Conservation (phyloP, 352 stramenopile species). For the Phytophthora litchii region DNA sequence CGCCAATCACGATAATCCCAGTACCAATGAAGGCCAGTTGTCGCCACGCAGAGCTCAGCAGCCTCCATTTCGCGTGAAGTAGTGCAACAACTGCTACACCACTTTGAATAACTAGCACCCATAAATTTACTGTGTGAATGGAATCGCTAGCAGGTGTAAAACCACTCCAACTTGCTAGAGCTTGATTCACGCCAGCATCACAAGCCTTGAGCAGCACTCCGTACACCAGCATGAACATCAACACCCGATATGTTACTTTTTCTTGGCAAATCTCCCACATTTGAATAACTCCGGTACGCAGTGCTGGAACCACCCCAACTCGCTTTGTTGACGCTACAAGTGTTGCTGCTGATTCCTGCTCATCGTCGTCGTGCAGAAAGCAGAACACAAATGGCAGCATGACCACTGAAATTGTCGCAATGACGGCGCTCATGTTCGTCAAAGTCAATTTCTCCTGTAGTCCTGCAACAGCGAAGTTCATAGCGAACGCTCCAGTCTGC, state of each 20-base stretch:
- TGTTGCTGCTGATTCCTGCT: constrained; percentile 14
- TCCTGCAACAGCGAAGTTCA: constrained; percentile 35
- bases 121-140: constrained; percentile 7
- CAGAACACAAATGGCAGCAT: constrained; percentile 39
- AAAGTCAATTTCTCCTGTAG: constrained; percentile 29
- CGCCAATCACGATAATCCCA: constrained; percentile 35
- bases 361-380: constrained; percentile 49
- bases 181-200: constrained; percentile 40
- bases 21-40: constrained; percentile 36
- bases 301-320: constrained; percentile 19
- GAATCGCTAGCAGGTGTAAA: constrained; percentile 21
- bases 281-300: constrained; percentile 38
- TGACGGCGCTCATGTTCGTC: constrained; percentile 6
- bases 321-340: constrained; percentile 30
- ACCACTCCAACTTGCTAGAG: constrained; percentile 43
- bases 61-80: constrained; percentile 45
- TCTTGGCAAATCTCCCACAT: constrained; percentile 62
- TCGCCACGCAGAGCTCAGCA: constrained; percentile 50
- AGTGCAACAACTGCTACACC: constrained; percentile 38
- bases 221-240: constrained; percentile 54
- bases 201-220: constrained; percentile 45
- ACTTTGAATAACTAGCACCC: constrained; percentile 36
- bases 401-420: constrained; percentile 13
- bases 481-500: constrained; percentile 36
- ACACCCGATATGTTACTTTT: constrained; percentile 55